phyloP scores from a whole-genome alignment of 108 stramenopile genomes.

The Mayamaea pseudoterrestris region DNA sequence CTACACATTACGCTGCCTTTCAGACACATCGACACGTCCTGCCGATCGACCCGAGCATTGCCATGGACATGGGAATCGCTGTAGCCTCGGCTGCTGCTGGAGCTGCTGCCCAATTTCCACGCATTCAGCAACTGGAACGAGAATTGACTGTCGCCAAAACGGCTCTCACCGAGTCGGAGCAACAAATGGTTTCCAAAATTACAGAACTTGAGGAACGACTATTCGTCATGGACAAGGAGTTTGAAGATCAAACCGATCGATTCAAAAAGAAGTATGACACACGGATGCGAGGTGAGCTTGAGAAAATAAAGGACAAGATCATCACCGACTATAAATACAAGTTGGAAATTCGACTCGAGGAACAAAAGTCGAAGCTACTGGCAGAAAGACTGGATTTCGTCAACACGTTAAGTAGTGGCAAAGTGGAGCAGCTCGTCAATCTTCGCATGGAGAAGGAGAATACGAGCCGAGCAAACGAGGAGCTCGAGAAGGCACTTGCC shows the following conservation, averaged over 20 bases:
- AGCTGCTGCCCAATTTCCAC: slow-evolving; percentile 9
- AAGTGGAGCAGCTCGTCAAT: slow-evolving; percentile 2
- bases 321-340: slow-evolving; percentile 12
- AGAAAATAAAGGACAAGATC: slow-evolving; percentile 9
- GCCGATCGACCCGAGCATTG: too few relatives aligned
- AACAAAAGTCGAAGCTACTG: slow-evolving; percentile 10
- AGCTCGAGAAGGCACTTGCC: slow-evolving; percentile 3
- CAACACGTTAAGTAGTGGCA: not conserved
- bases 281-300: slow-evolving; percentile 7
- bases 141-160: slow-evolving; percentile 6
- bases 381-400: slow-evolving; percentile 6
- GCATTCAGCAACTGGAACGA: slow-evolving; percentile 11
- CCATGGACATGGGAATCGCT: too few relatives aligned
- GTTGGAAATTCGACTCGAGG: slow-evolving; percentile 11
- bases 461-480: slow-evolving; percentile 1
- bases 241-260: slow-evolving; percentile 11
- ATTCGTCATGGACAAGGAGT: slow-evolving; percentile 16
- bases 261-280: slow-evolving; percentile 13
- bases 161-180: slow-evolving; percentile 4
- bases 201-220: slow-evolving; percentile 14
- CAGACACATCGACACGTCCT: too few relatives aligned
- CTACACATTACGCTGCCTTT: too few relatives aligned
- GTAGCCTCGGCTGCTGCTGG: slow-evolving; percentile 17
- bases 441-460: slow-evolving; percentile 5
- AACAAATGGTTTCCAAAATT: slow-evolving; percentile 7